Evolutionary conservation across 2,329 filamentous ascomycete genomes (phyloP).

Genomic region (Verticillium longisporum): DNA sequence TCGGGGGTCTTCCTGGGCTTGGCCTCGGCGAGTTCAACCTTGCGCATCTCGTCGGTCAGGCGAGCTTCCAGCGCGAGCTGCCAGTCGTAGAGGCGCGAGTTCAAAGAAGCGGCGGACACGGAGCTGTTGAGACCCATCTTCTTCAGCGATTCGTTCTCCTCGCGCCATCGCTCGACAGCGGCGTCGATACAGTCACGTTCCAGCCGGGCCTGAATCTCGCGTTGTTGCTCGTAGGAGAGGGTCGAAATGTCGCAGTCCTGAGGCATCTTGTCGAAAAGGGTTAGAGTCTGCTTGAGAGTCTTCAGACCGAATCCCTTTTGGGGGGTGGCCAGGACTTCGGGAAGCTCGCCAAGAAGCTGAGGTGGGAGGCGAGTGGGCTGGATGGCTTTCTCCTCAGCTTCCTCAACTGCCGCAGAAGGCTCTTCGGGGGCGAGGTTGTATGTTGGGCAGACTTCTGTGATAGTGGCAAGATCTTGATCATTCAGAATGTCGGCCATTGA

Average conservation of each 20-base stretch:
- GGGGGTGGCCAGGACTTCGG: slow-evolving; percentile 39
- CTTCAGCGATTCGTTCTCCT: slow-evolving; percentile 60
- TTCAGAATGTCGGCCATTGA: slow-evolving; percentile 48
- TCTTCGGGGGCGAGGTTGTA: slow-evolving; percentile 39
- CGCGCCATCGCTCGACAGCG: slow-evolving; percentile 72
- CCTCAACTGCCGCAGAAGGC: slow-evolving; percentile 16
- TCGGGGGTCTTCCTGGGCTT: slow-evolving; percentile 36
- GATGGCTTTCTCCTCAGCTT: slow-evolving; percentile 7
- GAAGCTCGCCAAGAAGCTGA: slow-evolving; percentile 11
- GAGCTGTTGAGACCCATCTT: slow-evolving; percentile 64
- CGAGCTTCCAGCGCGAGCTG: slow-evolving; percentile 57
- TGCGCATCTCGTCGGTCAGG: slow-evolving; percentile 59
- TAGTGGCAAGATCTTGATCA: slow-evolving; percentile 50
- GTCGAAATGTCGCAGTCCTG: slow-evolving; percentile 45
- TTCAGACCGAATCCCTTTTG: slow-evolving; percentile 67
- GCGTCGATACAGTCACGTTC: slow-evolving; percentile 73
- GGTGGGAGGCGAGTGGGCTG: background rate
- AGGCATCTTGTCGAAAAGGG: slow-evolving; percentile 51
- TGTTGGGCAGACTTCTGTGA: slow-evolving; percentile 49
- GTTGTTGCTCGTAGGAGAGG: slow-evolving; percentile 44
- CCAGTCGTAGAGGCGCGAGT: slow-evolving; percentile 71
- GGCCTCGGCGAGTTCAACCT: slow-evolving; percentile 50
- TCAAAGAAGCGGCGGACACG: slow-evolving; percentile 53
- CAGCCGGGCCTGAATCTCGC: slow-evolving; percentile 57
- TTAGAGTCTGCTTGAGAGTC: slow-evolving; percentile 60